phyloP scores from a whole-genome alignment of 768 basidiomycete species.

The Pleurotus citrinopileatus region DNA sequence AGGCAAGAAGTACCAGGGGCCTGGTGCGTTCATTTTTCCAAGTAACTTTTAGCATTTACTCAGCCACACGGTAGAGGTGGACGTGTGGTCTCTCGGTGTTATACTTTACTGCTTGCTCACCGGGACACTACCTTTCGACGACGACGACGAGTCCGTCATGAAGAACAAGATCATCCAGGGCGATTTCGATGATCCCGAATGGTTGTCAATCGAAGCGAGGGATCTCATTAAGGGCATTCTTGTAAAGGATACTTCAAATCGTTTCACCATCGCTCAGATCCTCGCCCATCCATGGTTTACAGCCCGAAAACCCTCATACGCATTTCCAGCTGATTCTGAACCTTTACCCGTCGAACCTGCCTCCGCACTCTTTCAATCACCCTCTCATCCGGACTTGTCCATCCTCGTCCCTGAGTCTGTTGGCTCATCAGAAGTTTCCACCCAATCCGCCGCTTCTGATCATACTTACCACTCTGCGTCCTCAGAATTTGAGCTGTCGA shows the following conservation, averaged over 20 bases:
- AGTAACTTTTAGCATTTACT: conserved; percentile 1
- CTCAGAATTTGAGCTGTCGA: conserved; percentile 38
- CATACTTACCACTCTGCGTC: conserved; percentile 30
- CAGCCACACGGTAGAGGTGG: conserved; percentile 66
- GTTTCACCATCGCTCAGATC: conserved; percentile 81
- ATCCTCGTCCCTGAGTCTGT: conserved; percentile 3
- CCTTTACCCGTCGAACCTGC: background rate
- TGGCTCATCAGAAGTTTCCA: conserved; percentile 45
- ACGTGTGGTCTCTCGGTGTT: conserved; percentile 92
- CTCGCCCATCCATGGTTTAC: conserved; percentile 87
- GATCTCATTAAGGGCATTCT: conserved; percentile 79
- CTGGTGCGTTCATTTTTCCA: conserved; percentile 49
- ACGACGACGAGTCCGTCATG: conserved; percentile 85
- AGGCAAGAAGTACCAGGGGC: conserved; percentile 86
- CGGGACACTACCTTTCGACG: conserved; percentile 87
- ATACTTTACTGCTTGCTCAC: conserved; percentile 89
- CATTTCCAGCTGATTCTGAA: background rate
- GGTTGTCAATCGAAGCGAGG: conserved; percentile 87
- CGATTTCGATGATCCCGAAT: conserved; percentile 88
- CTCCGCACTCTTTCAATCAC: background rate
- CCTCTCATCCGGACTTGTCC: conserved; percentile 10
- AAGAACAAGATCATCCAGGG: conserved; percentile 79
- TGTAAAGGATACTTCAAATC: conserved; percentile 69
- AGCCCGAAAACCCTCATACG: conserved; percentile 16
- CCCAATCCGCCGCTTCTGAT: conserved; percentile 53